Base-by-base conservation (phyloP, 805 yeast species). In the Ogataea allantospora region DNA sequence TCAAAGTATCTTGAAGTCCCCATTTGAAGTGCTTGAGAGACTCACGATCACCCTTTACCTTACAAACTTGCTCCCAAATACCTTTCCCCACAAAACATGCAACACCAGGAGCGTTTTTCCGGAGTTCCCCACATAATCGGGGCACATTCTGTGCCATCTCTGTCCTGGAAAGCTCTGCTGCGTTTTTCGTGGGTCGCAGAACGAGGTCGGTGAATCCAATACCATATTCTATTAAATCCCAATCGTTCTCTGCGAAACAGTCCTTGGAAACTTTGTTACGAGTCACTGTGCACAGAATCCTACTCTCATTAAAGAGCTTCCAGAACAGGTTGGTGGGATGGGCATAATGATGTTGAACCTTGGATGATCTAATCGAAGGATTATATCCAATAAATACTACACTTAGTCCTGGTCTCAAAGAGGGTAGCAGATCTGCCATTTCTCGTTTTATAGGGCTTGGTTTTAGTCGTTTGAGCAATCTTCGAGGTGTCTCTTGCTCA, bases 121-220 rank as follows among this genome's bases (percentile, higher is more conserved):
- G 53, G 29, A 84, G 58, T 39, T 74, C 77, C 0, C 46, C 45
- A 14, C 78, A 58, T 17, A 84, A 60, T 25, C 71, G 45, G 0
- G 78, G 78, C 0, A 77, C 85, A 30, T 75, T 78, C 2, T 60
- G 63, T 8, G 65, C 50, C 70, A 80, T 77, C 52, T 84, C 93
- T 7, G 43, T 38, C 16, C 44, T 39, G 2, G 71, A 54, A 15
- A 84, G 65, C 46, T 83, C 84, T 21, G 64, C 67, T 1, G 80
- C 79, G 6, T 76, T 69, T 33, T 65, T 65, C 0, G 89, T 83
- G 16, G 87, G 78, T 29, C 91, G 57, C 25, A 72, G 60, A 2
- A 82, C 83, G 44, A 84, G 62, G 47, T 84, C 91, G 0, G 89
- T 80, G 56, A 84, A 82, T 0, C 91, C 93, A 3, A 81, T 69